Evolutionary conservation across 2,329 filamentous ascomycete species (phyloP).

Genomic region (Huntiella abstrusa): DNA sequence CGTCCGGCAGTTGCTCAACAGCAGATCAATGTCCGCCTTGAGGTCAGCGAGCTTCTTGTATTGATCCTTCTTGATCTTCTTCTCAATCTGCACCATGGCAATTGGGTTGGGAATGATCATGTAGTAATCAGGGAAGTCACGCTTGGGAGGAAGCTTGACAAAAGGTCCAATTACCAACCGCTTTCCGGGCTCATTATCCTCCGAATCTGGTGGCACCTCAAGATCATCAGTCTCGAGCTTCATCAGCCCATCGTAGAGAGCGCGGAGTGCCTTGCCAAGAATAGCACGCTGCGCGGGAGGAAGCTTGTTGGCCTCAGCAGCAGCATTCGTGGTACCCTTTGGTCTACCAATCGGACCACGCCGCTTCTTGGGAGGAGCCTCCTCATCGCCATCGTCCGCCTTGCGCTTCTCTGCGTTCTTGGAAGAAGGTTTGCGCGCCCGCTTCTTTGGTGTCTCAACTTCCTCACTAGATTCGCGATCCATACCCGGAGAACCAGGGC

Average conservation of each 20-base stretch:
- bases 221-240: conserved; percentile 63
- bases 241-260: conserved; percentile 64
- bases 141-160: conserved; percentile 74
- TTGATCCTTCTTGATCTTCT: conserved; percentile 90
- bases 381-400: conserved; percentile 58
- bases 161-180: conserved; percentile 87
- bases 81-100: conserved; percentile 86
- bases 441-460: conserved; percentile 47
- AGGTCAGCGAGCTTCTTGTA: conserved; percentile 69
- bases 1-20: conserved; percentile 80
- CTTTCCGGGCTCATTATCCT: conserved; percentile 37
- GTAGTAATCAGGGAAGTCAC: conserved; percentile 89
- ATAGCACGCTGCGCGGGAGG: conserved; percentile 49
- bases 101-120: conserved; percentile 82
- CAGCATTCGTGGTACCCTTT: conserved; percentile 32
- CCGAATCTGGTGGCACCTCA: conserved; percentile 31
- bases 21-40: conserved; percentile 59
- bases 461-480: conserved; percentile 73
- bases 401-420: conserved; percentile 68
- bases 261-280: conserved; percentile 64
- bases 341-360: conserved; percentile 50
- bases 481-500: conserved; percentile 59
- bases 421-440: conserved; percentile 58
- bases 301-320: conserved; percentile 27
- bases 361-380: conserved; percentile 62